Conservation (phyloP, 73 alveolate species). For the Strombidium stylifer region DNA sequence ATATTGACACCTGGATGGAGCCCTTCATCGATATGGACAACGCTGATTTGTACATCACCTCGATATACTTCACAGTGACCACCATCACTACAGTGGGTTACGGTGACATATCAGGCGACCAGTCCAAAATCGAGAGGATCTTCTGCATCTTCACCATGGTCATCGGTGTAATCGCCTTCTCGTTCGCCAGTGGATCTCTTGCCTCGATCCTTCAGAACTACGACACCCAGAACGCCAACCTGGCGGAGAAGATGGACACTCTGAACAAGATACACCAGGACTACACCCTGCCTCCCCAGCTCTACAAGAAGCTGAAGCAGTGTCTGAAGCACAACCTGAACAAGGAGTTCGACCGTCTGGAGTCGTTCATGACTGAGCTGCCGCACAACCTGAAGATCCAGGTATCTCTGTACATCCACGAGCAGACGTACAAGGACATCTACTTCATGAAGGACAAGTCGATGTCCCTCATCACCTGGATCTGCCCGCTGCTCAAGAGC, state of each 20-base stretch:
- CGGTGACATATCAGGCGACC: too few relatives aligned
- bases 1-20: slow-evolving; percentile 88
- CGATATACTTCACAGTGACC: slow-evolving; percentile 10
- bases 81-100: slow-evolving; percentile 40
- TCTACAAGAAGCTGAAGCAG: too few relatives aligned
- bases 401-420: slow-evolving; percentile 63
- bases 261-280: slow-evolving; percentile 1
- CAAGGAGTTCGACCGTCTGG: too few relatives aligned
- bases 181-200: slow-evolving; percentile 23
- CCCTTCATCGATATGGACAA: slow-evolving; percentile 36
- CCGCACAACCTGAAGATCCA: slow-evolving; percentile 40
- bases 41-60: slow-evolving; percentile 1
- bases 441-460: slow-evolving; percentile 72
- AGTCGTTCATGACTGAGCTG: too few relatives aligned
- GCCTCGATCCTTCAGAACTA: not conserved
- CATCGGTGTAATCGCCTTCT: slow-evolving; percentile 19
- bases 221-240: slow-evolving; percentile 29
- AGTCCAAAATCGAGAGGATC: too few relatives aligned
- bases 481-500: slow-evolving; percentile 79
- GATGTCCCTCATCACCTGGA: slow-evolving; percentile 75
- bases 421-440: slow-evolving; percentile 60
- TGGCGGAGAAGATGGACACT: slow-evolving; percentile 2
- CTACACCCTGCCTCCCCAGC: too few relatives aligned
- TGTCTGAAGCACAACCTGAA: too few relatives aligned
- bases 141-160: slow-evolving; percentile 14